Evolutionary conservation across 805 yeast genomes (phyloP).

Genomic region (Kazachstania viticola): DNA sequence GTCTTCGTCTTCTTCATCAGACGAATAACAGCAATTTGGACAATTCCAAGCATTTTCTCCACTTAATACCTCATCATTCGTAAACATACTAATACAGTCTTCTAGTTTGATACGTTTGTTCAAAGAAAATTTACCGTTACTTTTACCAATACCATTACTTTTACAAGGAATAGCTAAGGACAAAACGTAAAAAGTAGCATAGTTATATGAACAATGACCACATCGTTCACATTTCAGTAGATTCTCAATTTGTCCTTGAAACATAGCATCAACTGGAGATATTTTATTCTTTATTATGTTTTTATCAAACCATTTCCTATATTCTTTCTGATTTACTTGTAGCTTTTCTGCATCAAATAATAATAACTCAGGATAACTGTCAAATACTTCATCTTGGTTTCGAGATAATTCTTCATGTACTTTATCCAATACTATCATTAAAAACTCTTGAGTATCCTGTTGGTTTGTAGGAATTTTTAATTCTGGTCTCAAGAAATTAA

Average conservation of each 20-base stretch:
- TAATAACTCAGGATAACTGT: slow-evolving; percentile 30
- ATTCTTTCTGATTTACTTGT: slow-evolving; percentile 33
- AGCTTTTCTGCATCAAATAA: slow-evolving; percentile 23
- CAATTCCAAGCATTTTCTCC: slow-evolving; percentile 82
- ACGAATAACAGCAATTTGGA: slow-evolving; percentile 43
- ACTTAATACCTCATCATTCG: slow-evolving; percentile 49
- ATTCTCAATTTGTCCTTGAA: slow-evolving; percentile 66
- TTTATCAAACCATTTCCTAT: slow-evolving; percentile 48
- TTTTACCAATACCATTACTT: no score
- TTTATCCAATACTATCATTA: slow-evolving; percentile 53
- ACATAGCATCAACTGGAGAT: slow-evolving; percentile 53
- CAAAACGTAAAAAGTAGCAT: slow-evolving; percentile 48
- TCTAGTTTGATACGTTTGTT: slow-evolving; percentile 36
- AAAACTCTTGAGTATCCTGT: slow-evolving; percentile 72
- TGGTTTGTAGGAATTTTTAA: slow-evolving; percentile 62
- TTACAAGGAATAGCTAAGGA: slow-evolving; percentile 58
- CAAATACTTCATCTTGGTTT: slow-evolving; percentile 27
- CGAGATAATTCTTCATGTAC: slow-evolving; percentile 52
- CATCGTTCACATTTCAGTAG: slow-evolving; percentile 53
- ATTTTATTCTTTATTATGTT: slow-evolving; percentile 45
- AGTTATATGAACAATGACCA: slow-evolving; percentile 47
- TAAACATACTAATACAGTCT: slow-evolving; percentile 52
- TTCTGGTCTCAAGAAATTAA: slow-evolving; percentile 49
- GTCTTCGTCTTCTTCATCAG: slow-evolving; percentile 1
- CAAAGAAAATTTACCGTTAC: slow-evolving; percentile 16